Evolutionary conservation across 2,329 filamentous ascomycete genomes (phyloP).

Genomic region (Trichophaea hybrida): DNA sequence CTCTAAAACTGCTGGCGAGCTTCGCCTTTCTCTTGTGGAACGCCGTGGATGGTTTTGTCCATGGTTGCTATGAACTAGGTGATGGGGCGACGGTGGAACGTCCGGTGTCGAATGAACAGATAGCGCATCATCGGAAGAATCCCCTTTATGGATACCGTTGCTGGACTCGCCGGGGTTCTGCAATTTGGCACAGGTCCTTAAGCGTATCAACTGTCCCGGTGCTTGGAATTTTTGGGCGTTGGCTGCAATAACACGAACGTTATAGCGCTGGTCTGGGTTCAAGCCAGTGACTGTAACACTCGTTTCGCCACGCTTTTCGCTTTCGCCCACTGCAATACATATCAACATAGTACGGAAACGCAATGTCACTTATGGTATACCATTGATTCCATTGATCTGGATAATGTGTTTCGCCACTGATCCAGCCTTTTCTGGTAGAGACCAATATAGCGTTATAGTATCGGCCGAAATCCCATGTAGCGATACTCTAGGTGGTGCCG

Average conservation of each 20-base stretch:
- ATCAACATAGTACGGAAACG: neutral
- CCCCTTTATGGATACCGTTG: constrained; percentile 25
- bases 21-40: constrained; percentile 14
- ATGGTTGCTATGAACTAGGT: constrained; percentile 6
- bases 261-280: constrained; percentile 77
- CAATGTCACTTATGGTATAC: constrained; percentile 34
- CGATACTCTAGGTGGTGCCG: constrained; percentile 74
- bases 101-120: constrained; percentile 20
- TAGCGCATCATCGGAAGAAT: constrained; percentile 23
- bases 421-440: constrained; percentile 50
- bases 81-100: constrained; percentile 12
- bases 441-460: constrained; percentile 84
- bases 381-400: constrained; percentile 83
- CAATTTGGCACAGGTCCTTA: constrained; percentile 57
- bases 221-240: constrained; percentile 87
- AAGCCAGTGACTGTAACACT: constrained; percentile 85
- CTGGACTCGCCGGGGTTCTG: constrained; percentile 23
- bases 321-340: constrained; percentile 53
- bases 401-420: constrained; percentile 78
- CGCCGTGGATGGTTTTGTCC: constrained; percentile 9
- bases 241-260: constrained; percentile 81
- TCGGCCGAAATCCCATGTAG: constrained; percentile 78
- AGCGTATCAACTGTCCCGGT: constrained; percentile 67
- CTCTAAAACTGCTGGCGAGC: constrained; percentile 10
- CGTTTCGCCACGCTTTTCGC: constrained; percentile 52